Conservation (phyloP, 2,329 filamentous ascomycete genomes). For the Dothiorella sarmentorum region DNA sequence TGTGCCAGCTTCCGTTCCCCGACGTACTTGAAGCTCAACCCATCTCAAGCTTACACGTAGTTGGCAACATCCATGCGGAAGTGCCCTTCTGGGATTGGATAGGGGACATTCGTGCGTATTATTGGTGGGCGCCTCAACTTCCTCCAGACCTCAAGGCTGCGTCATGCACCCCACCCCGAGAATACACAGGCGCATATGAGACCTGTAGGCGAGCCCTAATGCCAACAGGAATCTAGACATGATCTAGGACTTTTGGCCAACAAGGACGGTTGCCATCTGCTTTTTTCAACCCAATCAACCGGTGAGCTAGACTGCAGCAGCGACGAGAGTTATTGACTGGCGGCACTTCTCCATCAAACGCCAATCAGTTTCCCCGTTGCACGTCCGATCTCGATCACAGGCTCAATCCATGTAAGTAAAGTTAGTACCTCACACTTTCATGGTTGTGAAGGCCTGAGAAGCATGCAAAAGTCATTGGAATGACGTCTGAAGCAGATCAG, state of each 20-base stretch:
- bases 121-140: no score
- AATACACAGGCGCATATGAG: no score
- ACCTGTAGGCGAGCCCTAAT: no score
- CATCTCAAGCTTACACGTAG: no score
- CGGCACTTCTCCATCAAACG: not conserved
- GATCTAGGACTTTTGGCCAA: not conserved
- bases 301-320: not conserved
- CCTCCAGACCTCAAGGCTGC: no score
- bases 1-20: no score
- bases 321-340: not conserved
- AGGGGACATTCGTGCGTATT: no score
- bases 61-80: no score
- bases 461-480: not conserved
- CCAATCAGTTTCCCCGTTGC: not conserved
- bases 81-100: no score
- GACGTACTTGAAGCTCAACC: no score
- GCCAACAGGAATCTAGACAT: no score
- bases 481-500: not conserved
- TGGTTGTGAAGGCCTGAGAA: not conserved
- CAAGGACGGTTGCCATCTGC: not conserved
- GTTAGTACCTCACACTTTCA: not conserved
- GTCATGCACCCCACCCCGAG: no score
- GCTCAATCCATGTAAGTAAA: not conserved
- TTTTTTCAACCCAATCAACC: not conserved
- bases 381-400: conserved; percentile 3